Base-by-base conservation (phyloP, 2,329 filamentous ascomycete species). In the Dactylellina parvicollis region DNA sequence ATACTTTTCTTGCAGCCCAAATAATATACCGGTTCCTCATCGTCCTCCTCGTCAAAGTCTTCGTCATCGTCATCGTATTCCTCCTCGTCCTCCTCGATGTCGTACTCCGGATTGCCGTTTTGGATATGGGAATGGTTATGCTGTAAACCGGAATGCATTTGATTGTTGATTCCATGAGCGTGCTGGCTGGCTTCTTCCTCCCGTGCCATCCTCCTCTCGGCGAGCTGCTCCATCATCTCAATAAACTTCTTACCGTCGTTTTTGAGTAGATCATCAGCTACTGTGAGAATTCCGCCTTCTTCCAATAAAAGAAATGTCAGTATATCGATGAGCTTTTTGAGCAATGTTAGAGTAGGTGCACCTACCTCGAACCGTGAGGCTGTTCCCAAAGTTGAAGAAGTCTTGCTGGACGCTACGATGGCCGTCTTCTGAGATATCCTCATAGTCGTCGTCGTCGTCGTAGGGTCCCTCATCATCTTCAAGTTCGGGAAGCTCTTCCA, bases 181-280 rank as follows among this genome's bases (percentile, higher is more conserved):
- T 88, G 85, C 78, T 87, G 87, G 77, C 89, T 88, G 55, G 92
- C 91, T 80, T 97, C 92, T 82, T 95, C 93, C 83, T 98, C 94
- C 77, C 95, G 90, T 79, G 93, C 92, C 94, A 99, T 97, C 78
- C 95, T 88, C 78, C 94, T 91, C 83, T 99, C 95, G 36, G 95
- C 95, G 78, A 99, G 86, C 83, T 98, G 94, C 81, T 99, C 95
- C 95, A 99, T 99, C 95, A 99, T 99, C 81, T 99, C 95, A 82
- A 99, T 99, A 83, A 99, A 99, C 80, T 96, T 96, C 82, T 96
- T 96, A 79, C 95, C 95, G 82, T 99, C 95, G 82, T 99, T 99
- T 82, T 98, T 98, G 75, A 99, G 87, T 76, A 99, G 86, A 83
- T 99, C 95, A 84, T 99, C 95, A 81, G 95, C 95, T 79, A 99